Base-by-base conservation (phyloP, 1,139 yeast species). In the Kodamaea sp. region DNA sequence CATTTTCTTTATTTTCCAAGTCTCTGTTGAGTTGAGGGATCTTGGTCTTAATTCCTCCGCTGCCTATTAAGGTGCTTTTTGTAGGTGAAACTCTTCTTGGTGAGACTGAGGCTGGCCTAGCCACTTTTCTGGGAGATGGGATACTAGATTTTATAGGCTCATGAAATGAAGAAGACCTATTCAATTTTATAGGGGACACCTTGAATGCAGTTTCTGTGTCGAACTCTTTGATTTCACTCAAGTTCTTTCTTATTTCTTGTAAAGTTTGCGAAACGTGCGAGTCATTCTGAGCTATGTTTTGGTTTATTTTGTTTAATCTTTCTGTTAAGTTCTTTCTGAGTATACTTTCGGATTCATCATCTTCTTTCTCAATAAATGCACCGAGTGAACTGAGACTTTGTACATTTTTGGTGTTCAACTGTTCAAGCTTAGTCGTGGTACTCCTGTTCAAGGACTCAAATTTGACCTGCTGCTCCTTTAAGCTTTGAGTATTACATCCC, bases 1-100 rank as follows among this genome's bases (percentile, higher is more conserved):
- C 38, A 26, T 44, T 43, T 24, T 44, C 48, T 27, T 44, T 44
- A 21, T 44, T 41, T 19, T 38, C 45, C 26, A 37, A 22, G 7
- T 22, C 28, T 8, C 38, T 19, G 18, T 24, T 16, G 28, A 41
- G 30, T 15, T 38, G 42, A 2, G 44, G 44, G 7, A 41, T 41
- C 18, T 36, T 37, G 25, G 36, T 35, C 18, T 24, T 33, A 15
- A 31, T 30, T 11, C 15, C 16, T 18, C 21, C 21, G 9, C 21
- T 7, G 9, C 21, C 21, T 9, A 18, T 9, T 7, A 7, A 9
- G 6, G 21, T 9, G 21, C 6, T 18, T 18, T 18, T 18, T 6
- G 8, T 18, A 7, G 21, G 21, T 18, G 21, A 18, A 7, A 18
- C 6, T 18, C 31, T 32, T 9, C 22, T 21, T 12, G 39, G 38